Evolutionary conservation across 192 early-diverging fungal species (phyloP).

Genomic region (Geranomyces variabilis): DNA sequence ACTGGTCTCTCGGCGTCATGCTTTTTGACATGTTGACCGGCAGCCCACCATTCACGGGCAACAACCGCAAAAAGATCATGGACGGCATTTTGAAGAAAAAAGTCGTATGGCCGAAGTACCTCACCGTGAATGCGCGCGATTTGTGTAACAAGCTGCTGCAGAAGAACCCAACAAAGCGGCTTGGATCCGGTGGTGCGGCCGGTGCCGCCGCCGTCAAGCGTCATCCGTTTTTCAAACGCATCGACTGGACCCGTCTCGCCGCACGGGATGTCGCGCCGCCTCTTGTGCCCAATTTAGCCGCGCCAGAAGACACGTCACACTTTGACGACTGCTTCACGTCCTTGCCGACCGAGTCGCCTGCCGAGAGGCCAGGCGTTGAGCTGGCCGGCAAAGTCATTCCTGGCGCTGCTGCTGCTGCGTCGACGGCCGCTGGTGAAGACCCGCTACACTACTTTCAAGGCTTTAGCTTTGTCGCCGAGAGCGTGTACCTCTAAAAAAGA

Average conservation of each 20-base stretch:
- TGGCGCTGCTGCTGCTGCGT: not conserved
- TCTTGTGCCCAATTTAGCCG: constrained; percentile 52
- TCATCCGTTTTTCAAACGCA: constrained; percentile 68
- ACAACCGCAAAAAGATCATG: constrained; percentile 79
- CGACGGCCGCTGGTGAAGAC: not conserved
- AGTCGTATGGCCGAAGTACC: constrained; percentile 74
- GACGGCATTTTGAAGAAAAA: constrained; percentile 86
- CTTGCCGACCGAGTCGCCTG: constrained; percentile 59
- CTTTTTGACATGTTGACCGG: constrained; percentile 93
- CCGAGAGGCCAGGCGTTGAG: not conserved
- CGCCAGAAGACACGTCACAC: constrained; percentile 73
- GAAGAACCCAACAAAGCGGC: constrained; percentile 62
- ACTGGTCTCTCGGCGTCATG: constrained; percentile 89
- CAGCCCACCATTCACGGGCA: constrained; percentile 73
- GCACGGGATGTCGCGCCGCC: constrained; percentile 41
- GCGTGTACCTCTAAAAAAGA: not conserved
- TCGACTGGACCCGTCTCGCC: constrained; percentile 59
- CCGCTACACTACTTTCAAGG: constrained; percentile 37
- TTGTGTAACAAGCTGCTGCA: constrained; percentile 65
- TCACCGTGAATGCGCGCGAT: constrained; percentile 81
- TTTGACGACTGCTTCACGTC: constrained; percentile 79
- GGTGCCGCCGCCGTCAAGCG: constrained; percentile 59
- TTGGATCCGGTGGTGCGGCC: constrained; percentile 41
- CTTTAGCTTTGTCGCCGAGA: constrained; percentile 49
- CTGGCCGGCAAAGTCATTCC: not conserved